A percentile compares a stretch with the other conserved stretches of the same genome.
Evolutionary conservation across 1,284 basidiomycete species (phyloP).

Genomic region (Coniferiporia weirii): DNA sequence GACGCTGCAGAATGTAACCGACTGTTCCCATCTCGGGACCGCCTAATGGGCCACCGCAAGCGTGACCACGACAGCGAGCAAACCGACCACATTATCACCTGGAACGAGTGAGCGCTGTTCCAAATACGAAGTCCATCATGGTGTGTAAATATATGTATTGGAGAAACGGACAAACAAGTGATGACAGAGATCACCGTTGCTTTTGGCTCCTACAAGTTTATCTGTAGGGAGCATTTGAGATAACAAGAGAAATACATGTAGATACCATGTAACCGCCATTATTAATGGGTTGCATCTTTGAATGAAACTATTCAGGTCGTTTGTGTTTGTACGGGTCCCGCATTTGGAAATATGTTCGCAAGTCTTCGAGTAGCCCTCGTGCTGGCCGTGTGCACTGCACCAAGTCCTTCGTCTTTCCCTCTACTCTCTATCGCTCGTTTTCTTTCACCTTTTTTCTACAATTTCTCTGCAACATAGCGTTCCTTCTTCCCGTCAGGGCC

Average conservation of each 20-base stretch:
- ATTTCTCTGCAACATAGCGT: slow-evolving; percentile 45
- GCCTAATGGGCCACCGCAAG: slow-evolving; percentile 64
- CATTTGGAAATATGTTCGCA: background rate
- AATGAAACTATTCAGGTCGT: no score
- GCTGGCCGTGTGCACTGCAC: slow-evolving; percentile 5
- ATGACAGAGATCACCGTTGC: no score
- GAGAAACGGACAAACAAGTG: background rate
- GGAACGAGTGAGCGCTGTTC: slow-evolving; percentile 32
- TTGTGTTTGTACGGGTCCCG: no score
- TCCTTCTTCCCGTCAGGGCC: slow-evolving; percentile 46
- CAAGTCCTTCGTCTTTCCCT: background rate
- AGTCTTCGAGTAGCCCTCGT: background rate
- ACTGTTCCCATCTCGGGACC: slow-evolving; percentile 65
- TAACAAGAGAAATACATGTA: no score
- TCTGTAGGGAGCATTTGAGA: no score
- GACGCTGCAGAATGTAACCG: slow-evolving; percentile 53
- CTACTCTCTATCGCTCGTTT: slow-evolving; percentile 7
- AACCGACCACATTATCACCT: slow-evolving; percentile 59
- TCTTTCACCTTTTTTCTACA: slow-evolving; percentile 6
- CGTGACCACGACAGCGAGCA: slow-evolving; percentile 64
- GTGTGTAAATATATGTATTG: background rate
- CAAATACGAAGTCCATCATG: no score
- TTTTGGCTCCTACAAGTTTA: no score
- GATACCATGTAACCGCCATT: no score
- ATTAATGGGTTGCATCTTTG: no score